A percentile compares a stretch with the other conserved stretches of the same genome.
Conservation (phyloP, 371 early-diverging fungal species). For the Mucor lusitanicus region DNA sequence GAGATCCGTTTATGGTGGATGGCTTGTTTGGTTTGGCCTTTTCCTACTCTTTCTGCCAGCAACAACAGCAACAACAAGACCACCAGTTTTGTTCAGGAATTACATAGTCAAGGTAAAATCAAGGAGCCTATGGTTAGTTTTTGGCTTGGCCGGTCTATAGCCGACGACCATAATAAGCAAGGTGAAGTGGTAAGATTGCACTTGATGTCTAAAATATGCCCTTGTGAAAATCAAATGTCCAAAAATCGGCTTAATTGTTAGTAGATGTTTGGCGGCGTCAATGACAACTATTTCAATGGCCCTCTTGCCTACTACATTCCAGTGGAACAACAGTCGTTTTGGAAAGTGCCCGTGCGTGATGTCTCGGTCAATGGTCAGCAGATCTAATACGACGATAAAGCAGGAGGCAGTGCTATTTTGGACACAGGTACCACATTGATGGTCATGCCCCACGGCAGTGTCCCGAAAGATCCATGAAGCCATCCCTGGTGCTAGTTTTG, state of each 20-base stretch:
- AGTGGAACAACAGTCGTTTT: conserved; percentile 29
- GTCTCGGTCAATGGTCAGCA: conserved; percentile 6
- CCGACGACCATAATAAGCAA: conserved; percentile 28
- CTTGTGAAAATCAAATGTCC: not conserved
- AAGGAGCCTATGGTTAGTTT: conserved; percentile 27
- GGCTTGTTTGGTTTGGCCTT: conserved; percentile 56
- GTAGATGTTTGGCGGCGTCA: conserved; percentile 23
- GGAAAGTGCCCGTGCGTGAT: conserved; percentile 43
- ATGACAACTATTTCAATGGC: conserved; percentile 22
- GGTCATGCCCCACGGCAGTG: conserved; percentile 33
- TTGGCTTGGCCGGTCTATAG: conserved; percentile 35
- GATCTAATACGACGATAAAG: not conserved
- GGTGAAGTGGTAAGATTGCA: conserved; percentile 36
- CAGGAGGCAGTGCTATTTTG: conserved; percentile 31
- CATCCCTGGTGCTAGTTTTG: conserved; percentile 42
- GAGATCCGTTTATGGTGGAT: conserved; percentile 47
- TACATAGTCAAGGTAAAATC: conserved; percentile 20
- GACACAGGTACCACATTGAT: conserved; percentile 48
- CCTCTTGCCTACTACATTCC: conserved; percentile 36
- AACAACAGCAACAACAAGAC: conserved; percentile 34
- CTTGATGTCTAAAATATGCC: not conserved
- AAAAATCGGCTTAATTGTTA: too few relatives aligned
- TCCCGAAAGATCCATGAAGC: conserved; percentile 38
- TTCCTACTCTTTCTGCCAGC: conserved; percentile 34
- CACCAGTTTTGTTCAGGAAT: conserved; percentile 15